These are phyloP conservation scores for Pyrrhoderma lamaoense DNA, from an alignment of 1,284 basidiomycete species.

Conservation along the genomic window DNA sequence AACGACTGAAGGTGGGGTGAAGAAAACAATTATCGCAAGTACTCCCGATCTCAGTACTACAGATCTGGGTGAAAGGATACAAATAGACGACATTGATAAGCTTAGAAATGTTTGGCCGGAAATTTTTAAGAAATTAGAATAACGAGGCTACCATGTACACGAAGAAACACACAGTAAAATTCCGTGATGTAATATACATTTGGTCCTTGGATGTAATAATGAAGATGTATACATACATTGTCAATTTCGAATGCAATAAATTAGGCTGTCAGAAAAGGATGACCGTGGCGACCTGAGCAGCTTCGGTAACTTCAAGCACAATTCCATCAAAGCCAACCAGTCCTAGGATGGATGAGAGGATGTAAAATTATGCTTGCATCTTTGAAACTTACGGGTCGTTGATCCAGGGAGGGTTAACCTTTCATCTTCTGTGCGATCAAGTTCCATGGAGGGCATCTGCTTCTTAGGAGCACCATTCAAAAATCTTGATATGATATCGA, in stretches of 20 bases:
- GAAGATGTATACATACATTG: background rate
- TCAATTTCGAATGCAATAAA: background rate
- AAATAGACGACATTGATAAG: conserved; percentile 50
- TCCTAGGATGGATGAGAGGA: conserved; percentile 32
- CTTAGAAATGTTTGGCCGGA: conserved; percentile 64
- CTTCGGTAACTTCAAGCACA: conserved; percentile 72
- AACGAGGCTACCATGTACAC: background rate
- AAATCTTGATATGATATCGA: conserved; percentile 70
- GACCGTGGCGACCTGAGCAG: conserved; percentile 68
- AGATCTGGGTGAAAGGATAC: conserved; percentile 31
- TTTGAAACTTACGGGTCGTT: conserved; percentile 54
- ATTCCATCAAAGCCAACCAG: conserved; percentile 78
- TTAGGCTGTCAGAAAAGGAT: conserved; percentile 49
- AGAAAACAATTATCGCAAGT: conserved; percentile 43
- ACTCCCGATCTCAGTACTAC: conserved; percentile 25
- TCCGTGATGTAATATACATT: background rate
- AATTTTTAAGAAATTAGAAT: conserved; percentile 38
- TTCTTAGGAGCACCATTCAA: conserved; percentile 50
- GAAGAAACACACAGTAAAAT: background rate
- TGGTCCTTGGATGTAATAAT: background rate
- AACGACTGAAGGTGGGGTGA: conserved; percentile 52
- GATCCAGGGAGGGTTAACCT: conserved; percentile 61
- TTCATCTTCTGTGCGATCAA: conserved; percentile 82
- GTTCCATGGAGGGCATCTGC: conserved; percentile 71
- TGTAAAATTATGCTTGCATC: conserved; percentile 16